Evolutionary conservation across 2,329 filamentous ascomycete genomes (phyloP), one percentile per base, ranked within the genome.

Genomic region (Penicillium sp.): DNA sequence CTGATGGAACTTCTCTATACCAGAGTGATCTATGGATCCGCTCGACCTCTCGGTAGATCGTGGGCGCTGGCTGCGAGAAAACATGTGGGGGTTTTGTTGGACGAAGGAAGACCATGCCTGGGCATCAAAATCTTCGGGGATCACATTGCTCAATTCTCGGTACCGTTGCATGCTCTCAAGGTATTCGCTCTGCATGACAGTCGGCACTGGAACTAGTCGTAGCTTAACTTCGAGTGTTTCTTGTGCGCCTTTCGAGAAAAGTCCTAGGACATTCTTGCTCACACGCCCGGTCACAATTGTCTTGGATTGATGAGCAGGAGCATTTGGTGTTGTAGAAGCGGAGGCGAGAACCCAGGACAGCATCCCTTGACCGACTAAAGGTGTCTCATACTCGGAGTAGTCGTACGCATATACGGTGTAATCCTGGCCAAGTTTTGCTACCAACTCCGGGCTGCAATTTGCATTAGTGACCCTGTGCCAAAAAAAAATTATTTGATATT

Each of bases 351-450:
- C 85, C 83, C 89, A 88, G 38, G 94, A 97, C 20, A 99, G 80
- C 86, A 97, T 90, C 53, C 95, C 94, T 73, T 99, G 93, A 21
- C 94, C 94, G 23, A 97, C 93, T 56, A 97, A 81, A 53, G 95
- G 94, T 18, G 87, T 90, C 68, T 97, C 92, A 62, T 90, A 89
- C 74, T 99, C 94, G 12, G 94, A 97, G 72, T 93, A 97, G 73
- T 99, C 94, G 77, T 91, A 90, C 28, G 93, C 91, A 74, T 99
- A 99, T 56, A 99, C 86, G n/a, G 91, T 94, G 75, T 94, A 99
- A 75, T 99, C 92, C 72, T 83, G 76, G 75, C 88, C 81, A 59
- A 87, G 70, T 78, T 88, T 79, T 68, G 84, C 83, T 47, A 91
- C 78, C 47, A 99, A 82, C 75, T 99, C 94, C 38, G 94, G 94